Conservation (phyloP, 1,139 yeast genomes). For the Blastobotrys malaysiensis region DNA sequence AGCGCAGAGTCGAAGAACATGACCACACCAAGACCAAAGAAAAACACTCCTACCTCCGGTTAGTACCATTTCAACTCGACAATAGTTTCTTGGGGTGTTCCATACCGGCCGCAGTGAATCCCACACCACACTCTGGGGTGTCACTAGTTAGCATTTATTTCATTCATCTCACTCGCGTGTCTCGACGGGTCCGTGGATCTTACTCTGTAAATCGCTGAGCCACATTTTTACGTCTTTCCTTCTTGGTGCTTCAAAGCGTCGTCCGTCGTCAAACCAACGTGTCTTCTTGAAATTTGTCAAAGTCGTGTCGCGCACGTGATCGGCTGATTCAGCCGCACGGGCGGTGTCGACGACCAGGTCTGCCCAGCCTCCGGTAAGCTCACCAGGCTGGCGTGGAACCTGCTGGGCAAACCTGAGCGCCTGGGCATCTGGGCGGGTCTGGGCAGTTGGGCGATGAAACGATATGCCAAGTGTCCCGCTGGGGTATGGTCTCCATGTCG, state of each 20-base stretch:
- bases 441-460: background rate
- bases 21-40: constrained; percentile 75
- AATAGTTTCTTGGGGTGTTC: constrained; percentile 5
- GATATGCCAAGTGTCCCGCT: too few species aligned
- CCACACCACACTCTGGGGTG: constrained; percentile 83
- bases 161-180: background rate
- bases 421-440: too few species aligned
- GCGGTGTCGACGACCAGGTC: background rate
- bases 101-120: constrained; percentile 78
- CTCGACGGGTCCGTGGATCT: constrained; percentile 10
- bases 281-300: background rate
- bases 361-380: background rate
- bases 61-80: background rate
- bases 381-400: too few species aligned
- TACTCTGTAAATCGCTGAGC: constrained; percentile 35
- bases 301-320: background rate
- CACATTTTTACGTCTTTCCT: constrained; percentile 25
- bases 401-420: too few species aligned
- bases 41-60: constrained; percentile 42
- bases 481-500: too few species aligned
- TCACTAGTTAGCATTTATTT: constrained; percentile 5
- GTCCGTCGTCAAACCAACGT: background rate
- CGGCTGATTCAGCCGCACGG: background rate
- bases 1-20: constrained; percentile 87
- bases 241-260: background rate